Base-by-base conservation (phyloP, 352 stramenopile species). In the Globisporangium nagaii region DNA sequence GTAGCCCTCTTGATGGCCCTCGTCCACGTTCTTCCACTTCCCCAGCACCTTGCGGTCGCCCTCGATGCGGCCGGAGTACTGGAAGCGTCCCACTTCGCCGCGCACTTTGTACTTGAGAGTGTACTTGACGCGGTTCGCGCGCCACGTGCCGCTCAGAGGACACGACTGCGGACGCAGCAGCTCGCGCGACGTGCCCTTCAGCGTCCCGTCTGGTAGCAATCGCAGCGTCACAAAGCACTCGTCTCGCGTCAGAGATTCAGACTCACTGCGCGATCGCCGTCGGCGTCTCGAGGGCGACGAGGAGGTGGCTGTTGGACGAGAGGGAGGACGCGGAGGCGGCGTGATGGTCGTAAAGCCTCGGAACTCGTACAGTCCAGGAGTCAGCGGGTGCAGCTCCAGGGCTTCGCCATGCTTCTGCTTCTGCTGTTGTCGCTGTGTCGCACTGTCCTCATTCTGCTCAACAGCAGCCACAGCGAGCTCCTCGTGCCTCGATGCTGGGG, bases 221-320 rank as follows among this genome's bases (percentile, higher is more conserved):
- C 70, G 63, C 51, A 90, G 61, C 1, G 73, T 87, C 30, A 90
- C 79, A 11, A 85, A 66, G 59, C 79, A 90, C 30, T 86, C 65
- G 53, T 90, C 76, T 31, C 71, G 73, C 42, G 47, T 17, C 30
- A 45, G 61, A 31, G 34, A 19, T 48, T 46, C 44, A 47, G 50
- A 19, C 1, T 61, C 28, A 7, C 20, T 17, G 0, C 48, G 22
- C 2, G 44, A 51, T 40, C 35, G 40, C 12, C 53, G 34, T 28
- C 54, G 31, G 6, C 45, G 48, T 22, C 30, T 32, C 15, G 47
- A 32, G 20, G 48, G 12, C 3, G 51, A 42, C 1, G 8, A 4
- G 27, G 34, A n/a, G 7, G 62, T 24, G n/a, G 43, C 25, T 15
- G 27, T 37, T 27, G n/a, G n/a, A n/a, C n/a, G n/a, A n/a, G n/a